Percentiles rank a stretch among this genome's conserved stretches.
phyloP scores from a whole-genome alignment of 768 basidiomycete genomes.

The Gloeostereum incarnatum region DNA sequence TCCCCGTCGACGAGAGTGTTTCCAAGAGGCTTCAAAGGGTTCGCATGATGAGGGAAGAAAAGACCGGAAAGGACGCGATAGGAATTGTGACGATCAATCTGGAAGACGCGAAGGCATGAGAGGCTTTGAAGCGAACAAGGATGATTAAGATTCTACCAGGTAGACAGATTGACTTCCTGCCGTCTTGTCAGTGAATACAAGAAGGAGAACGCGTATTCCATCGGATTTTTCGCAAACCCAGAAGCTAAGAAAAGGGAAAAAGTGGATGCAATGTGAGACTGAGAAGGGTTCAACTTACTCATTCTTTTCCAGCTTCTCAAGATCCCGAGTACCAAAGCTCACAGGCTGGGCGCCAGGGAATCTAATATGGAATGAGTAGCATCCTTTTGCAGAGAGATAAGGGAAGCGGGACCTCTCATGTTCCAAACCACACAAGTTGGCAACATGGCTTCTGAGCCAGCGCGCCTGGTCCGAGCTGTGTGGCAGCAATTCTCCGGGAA shows the following conservation, averaged over 20 bases:
- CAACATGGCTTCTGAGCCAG: conserved; percentile 63
- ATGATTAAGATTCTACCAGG: conserved; percentile 45
- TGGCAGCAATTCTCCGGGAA: conserved; percentile 52
- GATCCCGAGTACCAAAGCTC: conserved; percentile 66
- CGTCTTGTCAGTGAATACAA: conserved; percentile 54
- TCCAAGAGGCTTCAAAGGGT: conserved; percentile 53
- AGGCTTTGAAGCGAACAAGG: not conserved
- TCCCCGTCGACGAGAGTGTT: conserved; percentile 91
- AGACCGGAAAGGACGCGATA: conserved; percentile 72
- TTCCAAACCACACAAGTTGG: conserved; percentile 53
- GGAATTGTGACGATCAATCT: conserved; percentile 94
- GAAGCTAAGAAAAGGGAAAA: conserved; percentile 56
- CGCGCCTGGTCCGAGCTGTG: conserved; percentile 47
- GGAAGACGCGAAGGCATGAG: conserved; percentile 4
- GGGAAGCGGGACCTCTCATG: conserved; percentile 39
- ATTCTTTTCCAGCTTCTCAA: conserved; percentile 69
- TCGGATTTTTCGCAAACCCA: conserved; percentile 99
- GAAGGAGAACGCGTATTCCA: conserved; percentile 82
- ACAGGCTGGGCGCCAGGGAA: conserved; percentile 97
- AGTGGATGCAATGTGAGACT: conserved; percentile 2
- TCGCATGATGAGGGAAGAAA: conserved; percentile 85
- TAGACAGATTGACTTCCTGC: conserved; percentile 53
- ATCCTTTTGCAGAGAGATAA: conserved; percentile 1
- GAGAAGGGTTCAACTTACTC: conserved; percentile 52
- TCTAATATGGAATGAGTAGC: conserved; percentile 39